Percentiles rank a stretch among this genome's conserved stretches.
phyloP scores from a whole-genome alignment of 352 stramenopile species.

The Pythium rhizo-oryzae region DNA sequence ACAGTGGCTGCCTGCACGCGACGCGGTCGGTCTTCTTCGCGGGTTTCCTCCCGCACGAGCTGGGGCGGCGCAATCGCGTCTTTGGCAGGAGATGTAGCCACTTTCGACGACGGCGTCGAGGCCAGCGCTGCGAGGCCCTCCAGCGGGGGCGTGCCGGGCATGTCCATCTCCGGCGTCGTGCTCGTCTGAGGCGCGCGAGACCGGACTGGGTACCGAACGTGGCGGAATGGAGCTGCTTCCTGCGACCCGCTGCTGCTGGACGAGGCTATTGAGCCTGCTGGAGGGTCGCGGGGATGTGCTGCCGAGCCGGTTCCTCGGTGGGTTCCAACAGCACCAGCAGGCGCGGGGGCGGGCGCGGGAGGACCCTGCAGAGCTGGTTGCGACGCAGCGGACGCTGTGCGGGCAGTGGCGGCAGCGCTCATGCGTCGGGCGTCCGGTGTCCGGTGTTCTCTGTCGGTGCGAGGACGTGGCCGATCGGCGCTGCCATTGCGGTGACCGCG shows the following conservation, averaged over 20 bases:
- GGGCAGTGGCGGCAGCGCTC: background rate
- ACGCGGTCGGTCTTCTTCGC: slow-evolving; percentile 38
- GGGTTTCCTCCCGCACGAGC: slow-evolving; percentile 31
- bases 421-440: background rate
- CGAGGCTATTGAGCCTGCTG: background rate
- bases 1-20: slow-evolving; percentile 38
- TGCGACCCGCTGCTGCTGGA: background rate
- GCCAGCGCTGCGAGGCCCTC: slow-evolving; percentile 9
- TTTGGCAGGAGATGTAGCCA: background rate
- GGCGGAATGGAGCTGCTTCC: slow-evolving; percentile 10
- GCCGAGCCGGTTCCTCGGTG: background rate
- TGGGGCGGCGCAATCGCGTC: slow-evolving; percentile 10
- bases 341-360: no score
- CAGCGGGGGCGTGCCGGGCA: slow-evolving; percentile 69
- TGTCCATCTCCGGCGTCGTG: slow-evolving; percentile 16
- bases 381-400: background rate
- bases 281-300: slow-evolving; percentile 3
- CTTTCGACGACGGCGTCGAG: background rate
- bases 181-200: background rate
- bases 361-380: no score
- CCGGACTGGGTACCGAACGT: slow-evolving; percentile 23
- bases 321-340: background rate
- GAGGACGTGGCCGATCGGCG: background rate
- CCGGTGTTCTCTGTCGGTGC: no score
- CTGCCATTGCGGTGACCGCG: no score